Percentiles rank a stretch among this genome's conserved stretches.
phyloP scores from a whole-genome alignment of 192 early-diverging fungal species.

The Linnemannia hyalina region DNA sequence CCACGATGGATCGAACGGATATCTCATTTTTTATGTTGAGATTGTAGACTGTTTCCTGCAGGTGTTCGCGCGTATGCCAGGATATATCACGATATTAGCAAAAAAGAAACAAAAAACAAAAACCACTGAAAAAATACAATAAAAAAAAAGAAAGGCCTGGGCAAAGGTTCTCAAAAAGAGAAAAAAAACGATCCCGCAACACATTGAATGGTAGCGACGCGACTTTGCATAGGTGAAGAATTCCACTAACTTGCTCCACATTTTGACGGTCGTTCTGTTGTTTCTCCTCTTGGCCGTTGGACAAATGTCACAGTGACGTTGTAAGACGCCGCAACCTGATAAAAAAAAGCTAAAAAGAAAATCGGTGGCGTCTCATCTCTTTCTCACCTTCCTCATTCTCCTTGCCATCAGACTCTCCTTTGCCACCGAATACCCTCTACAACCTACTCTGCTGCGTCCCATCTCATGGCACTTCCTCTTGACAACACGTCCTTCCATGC shows the following conservation, averaged over 20 bases:
- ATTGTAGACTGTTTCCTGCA: not conserved
- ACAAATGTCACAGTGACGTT: not conserved
- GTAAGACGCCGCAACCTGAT: not conserved
- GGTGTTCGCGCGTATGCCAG: not conserved
- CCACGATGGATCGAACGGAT: not conserved
- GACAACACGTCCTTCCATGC: conserved; percentile 7
- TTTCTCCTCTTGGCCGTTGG: not conserved
- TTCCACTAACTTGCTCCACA: too few species aligned
- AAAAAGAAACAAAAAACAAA: conserved; percentile 4
- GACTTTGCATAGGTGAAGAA: too few species aligned
- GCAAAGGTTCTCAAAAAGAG: conserved; percentile 34
- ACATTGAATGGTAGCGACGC: not conserved
- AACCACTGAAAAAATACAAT: conserved; percentile 11
- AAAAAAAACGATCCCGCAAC: too few species aligned
- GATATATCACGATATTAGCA: not conserved
- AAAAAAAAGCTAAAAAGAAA: not conserved
- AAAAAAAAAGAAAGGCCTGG: conserved; percentile 18
- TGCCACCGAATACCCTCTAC: not conserved
- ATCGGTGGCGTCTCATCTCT: not conserved
- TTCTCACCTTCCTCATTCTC: not conserved
- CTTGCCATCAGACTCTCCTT: conserved; percentile 4
- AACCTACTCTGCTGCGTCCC: too few species aligned
- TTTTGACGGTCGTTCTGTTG: not conserved
- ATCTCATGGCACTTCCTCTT: conserved; percentile 18
- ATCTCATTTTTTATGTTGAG: conserved; percentile 7